A percentile compares a stretch with the other conserved stretches of the same genome.
phyloP scores from a whole-genome alignment of 768 basidiomycete genomes.

The Tylopilus subfusipes region DNA sequence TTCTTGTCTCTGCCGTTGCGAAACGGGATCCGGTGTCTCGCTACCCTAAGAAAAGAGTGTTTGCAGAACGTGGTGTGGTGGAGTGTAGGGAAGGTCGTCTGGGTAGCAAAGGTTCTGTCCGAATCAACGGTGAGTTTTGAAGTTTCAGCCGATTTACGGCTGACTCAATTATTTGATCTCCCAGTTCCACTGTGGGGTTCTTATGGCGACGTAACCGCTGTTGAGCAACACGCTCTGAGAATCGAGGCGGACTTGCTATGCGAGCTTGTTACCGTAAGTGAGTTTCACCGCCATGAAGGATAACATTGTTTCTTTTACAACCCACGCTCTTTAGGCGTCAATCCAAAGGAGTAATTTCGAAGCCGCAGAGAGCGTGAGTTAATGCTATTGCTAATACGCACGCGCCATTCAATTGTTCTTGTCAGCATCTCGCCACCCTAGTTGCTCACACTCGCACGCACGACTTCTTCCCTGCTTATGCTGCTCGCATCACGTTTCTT shows the following conservation, averaged over 20 bases:
- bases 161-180: neutral
- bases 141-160: neutral
- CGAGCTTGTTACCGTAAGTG: slow-evolving; percentile 61
- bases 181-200: slow-evolving; percentile 58
- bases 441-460: slow-evolving; percentile 62
- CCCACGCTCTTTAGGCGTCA: slow-evolving; percentile 41
- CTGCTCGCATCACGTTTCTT: slow-evolving; percentile 61
- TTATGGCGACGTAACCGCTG: slow-evolving; percentile 44
- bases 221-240: slow-evolving; percentile 49
- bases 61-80: slow-evolving; percentile 58
- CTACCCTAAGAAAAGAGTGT: slow-evolving; percentile 68
- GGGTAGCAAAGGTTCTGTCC: slow-evolving; percentile 19
- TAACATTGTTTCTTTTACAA: neutral
- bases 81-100: slow-evolving; percentile 44
- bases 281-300: neutral
- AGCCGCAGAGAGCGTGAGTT: slow-evolving; percentile 53
- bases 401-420: neutral
- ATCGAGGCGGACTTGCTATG: slow-evolving; percentile 70
- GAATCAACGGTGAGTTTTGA: slow-evolving; percentile 12
- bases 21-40: slow-evolving; percentile 74
- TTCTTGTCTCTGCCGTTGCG: slow-evolving; percentile 60
- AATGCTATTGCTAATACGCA: no score
- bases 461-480: slow-evolving; percentile 52
- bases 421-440: slow-evolving; percentile 40
- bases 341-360: slow-evolving; percentile 69